phyloP scores from a whole-genome alignment of 495 filamentous ascomycete genomes.

The Eremomyces bilateralis region DNA sequence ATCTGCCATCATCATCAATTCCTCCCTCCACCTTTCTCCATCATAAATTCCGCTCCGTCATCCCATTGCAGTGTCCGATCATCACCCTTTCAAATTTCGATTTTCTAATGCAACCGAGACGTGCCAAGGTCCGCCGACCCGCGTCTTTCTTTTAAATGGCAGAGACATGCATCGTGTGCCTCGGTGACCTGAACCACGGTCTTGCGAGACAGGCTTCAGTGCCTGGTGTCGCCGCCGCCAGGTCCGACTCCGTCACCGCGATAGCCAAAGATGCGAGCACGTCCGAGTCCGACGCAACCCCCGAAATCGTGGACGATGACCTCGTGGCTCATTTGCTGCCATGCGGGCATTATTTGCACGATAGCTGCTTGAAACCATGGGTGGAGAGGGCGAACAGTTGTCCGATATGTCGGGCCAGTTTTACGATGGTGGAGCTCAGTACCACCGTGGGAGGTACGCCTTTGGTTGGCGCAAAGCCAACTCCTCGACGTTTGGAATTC shows the following conservation, averaged over 20 bases:
- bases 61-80: too few relatives aligned
- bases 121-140: too few relatives aligned
- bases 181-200: constrained; percentile 58
- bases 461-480: neutral
- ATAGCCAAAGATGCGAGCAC: constrained; percentile 15
- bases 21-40: too few relatives aligned
- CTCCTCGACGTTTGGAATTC: constrained; percentile 12
- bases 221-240: constrained; percentile 18
- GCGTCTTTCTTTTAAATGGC: too few relatives aligned
- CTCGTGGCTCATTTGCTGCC: constrained; percentile 42
- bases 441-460: constrained; percentile 53
- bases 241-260: constrained; percentile 8
- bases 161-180: constrained; percentile 90
- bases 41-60: too few relatives aligned
- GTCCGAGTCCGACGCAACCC: constrained; percentile 18
- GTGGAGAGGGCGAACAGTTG: constrained; percentile 92
- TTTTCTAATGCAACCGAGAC: too few relatives aligned
- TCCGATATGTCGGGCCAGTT: constrained; percentile 67
- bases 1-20: too few relatives aligned
- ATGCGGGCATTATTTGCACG: constrained; percentile 77
- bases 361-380: constrained; percentile 83
- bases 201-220: constrained; percentile 29
- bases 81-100: too few relatives aligned
- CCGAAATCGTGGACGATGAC: constrained; percentile 27
- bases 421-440: constrained; percentile 72